These are phyloP conservation scores for Lepidium africanum DNA, from an alignment of 345 rosid species.

Conservation along the genomic window DNA sequence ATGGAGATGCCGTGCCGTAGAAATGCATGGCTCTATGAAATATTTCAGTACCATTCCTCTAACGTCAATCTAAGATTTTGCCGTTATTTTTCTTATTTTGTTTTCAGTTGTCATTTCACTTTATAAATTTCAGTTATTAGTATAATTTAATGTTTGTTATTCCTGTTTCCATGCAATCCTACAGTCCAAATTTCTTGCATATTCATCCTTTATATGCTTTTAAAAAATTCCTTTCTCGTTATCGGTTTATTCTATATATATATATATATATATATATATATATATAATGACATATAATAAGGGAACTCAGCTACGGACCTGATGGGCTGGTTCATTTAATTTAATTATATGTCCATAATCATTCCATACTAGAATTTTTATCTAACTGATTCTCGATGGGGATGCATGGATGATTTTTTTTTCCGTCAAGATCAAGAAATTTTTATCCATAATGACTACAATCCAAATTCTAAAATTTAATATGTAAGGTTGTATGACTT, in stretches of 20 bases:
- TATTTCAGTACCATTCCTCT: conserved; percentile 18
- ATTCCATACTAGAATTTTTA: too few relatives aligned
- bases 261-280: too few relatives aligned
- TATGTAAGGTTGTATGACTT: too few relatives aligned
- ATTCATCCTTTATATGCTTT: background rate
- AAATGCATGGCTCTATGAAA: background rate
- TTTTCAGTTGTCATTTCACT: conserved; percentile 1
- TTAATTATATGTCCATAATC: too few relatives aligned
- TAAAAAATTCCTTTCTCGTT: background rate
- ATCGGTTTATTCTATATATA: background rate
- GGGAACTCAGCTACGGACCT: background rate
- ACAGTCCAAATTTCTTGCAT: conserved; percentile 4
- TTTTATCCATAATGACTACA: too few relatives aligned
- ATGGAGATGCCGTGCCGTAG: conserved; percentile 19
- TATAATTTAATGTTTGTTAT: background rate
- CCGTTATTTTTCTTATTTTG: background rate
- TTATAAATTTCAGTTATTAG: background rate
- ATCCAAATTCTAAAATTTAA: too few relatives aligned
- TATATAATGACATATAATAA: too few relatives aligned
- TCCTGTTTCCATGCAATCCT: background rate
- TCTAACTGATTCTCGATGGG: background rate
- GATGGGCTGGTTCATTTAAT: background rate
- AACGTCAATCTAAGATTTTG: conserved; percentile 24
- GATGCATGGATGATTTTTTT: background rate
- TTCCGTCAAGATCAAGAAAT: too few relatives aligned